Base-by-base conservation (phyloP, 441 rosid species). In the Adansonia rubrostipa region DNA sequence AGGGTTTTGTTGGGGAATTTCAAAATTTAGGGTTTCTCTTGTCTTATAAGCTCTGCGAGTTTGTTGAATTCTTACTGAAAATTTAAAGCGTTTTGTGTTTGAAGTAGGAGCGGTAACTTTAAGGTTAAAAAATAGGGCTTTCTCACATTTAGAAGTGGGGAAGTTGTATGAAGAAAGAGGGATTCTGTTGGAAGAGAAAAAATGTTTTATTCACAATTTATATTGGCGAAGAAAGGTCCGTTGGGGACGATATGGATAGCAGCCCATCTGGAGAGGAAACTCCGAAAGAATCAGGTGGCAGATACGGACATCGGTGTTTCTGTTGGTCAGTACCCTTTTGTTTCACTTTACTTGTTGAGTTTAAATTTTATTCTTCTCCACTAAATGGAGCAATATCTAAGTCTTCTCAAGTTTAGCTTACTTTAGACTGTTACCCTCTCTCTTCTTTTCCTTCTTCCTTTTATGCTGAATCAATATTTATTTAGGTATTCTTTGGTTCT, bases 171-270 rank as follows among this genome's bases (percentile, higher is more conserved):
- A 80, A 82, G 57, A 60, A 40, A 61, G 85, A 85, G 85, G 87
- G 81, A 47, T 86, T 77, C 67, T 53, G 11, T 76, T 71, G 86
- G 57, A 73, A 62, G 88, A 81, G 83, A 83, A 3, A 28, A 36
- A 74, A 97, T 97, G 99, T 97, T 97, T 84, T 97, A 97, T 82
- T 95, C 99, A 62, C 99, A 97, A 86, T 97, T 97, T 82, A 97
- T 97, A 82, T 86, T 97, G 93, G 99, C 99, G 73, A 97, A 97
- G 97, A 97, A 97, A 89, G 99, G 99, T 78, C 99, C 99, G 72
- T 87, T 97, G 63, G 98, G 99, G 81, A 97, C 99, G 6, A 97
- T 97, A 84, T 97, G 99, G 99, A 97, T 97, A 22, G 99, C 99
- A 0, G 99, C 99, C 48, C 99, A 97, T 85, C 86, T 97, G 88